Conservation (phyloP, 2,329 filamentous ascomycete species). For the Trichoderma afroharzianum region DNA sequence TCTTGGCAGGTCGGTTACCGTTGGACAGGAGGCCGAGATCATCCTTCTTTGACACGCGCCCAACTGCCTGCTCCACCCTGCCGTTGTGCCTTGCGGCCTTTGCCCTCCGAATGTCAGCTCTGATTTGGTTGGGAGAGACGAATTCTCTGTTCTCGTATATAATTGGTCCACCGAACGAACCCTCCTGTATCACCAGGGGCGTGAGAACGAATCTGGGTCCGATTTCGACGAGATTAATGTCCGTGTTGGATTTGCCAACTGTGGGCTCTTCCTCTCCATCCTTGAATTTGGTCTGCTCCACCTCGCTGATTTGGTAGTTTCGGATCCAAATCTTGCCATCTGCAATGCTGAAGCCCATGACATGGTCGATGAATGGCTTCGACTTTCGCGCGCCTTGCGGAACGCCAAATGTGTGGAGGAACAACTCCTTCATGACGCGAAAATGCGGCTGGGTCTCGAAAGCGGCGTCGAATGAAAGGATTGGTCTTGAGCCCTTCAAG, state of each 20-base stretch:
- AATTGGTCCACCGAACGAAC: conserved; percentile 90
- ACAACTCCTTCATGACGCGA: conserved; percentile 80
- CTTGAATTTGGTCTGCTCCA: conserved; percentile 56
- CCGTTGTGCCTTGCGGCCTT: conserved; percentile 76
- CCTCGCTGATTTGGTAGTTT: conserved; percentile 89
- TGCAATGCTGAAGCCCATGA: conserved; percentile 86
- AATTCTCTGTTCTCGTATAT: conserved; percentile 99
- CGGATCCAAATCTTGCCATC: conserved; percentile 96
- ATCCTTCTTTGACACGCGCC: conserved; percentile 69
- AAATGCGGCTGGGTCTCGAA: conserved; percentile 83
- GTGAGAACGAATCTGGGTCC: conserved; percentile 90
- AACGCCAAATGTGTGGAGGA: conserved; percentile 87
- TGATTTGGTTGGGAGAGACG: conserved; percentile 90
- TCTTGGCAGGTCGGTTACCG: conserved; percentile 59
- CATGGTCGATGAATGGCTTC: conserved; percentile 94
- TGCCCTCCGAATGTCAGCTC: conserved; percentile 71
- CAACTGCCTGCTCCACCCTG: conserved; percentile 69
- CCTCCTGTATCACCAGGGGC: conserved; percentile 92
- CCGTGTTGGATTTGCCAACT: conserved; percentile 51
- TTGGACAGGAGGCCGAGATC: conserved; percentile 70
- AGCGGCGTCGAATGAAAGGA: conserved; percentile 84
- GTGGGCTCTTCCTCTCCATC: conserved; percentile 35
- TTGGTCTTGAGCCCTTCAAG: conserved; percentile 83
- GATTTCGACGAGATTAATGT: conserved; percentile 85
- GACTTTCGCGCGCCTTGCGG: conserved; percentile 82